Base-by-base conservation (phyloP, 1,139 yeast genomes). In the Geotrichum citri-aurantii region DNA sequence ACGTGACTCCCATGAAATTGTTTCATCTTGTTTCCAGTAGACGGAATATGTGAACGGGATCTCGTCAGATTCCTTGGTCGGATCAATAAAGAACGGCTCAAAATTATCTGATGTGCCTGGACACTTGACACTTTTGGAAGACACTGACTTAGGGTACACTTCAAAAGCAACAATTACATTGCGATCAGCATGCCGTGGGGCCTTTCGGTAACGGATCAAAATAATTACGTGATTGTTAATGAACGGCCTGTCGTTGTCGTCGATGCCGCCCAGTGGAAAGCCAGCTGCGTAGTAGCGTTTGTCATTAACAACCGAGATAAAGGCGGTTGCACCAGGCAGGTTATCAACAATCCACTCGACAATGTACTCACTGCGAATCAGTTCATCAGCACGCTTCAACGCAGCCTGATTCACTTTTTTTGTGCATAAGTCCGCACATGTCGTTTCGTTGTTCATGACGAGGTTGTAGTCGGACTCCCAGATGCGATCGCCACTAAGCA, bases 251-350 rank as follows among this genome's bases (percentile, higher is more conserved):
- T 79, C 86, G 57, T 81, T 80, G 58, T 80, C 74, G 51, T 68
- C 74, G 54, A 81, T 82, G 65, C 81, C 85, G 0, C 97, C 97
- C 52, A 91, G 70, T 1, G 95, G 92, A 73, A 90, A 91, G 1
- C 97, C 97, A 1, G 95, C 84, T 3, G 91, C 88, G 66, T 90
- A 90, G 71, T 86, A 88, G 68, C 88, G 86, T 61, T 77, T 77
- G 49, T 81, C 76, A 49, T 79, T 80, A 52, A 80, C 82, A 4
- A 83, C 79, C 7, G 88, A 83, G 42, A 85, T 82, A 68, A 86
- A 88, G 0, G 96, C 88, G 3, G 97, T 89, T 2, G 96, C 95
- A 2, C 95, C 96, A 0, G 97, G 97, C 48, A 91, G 74, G 21
- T 86, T 90, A 73, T 91, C 97, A 23, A 90, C 77, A 50, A 82